These are phyloP conservation scores for Pleochaeta shiraiana DNA, from an alignment of 2,329 filamentous ascomycete genomes.

Conservation along the genomic window DNA sequence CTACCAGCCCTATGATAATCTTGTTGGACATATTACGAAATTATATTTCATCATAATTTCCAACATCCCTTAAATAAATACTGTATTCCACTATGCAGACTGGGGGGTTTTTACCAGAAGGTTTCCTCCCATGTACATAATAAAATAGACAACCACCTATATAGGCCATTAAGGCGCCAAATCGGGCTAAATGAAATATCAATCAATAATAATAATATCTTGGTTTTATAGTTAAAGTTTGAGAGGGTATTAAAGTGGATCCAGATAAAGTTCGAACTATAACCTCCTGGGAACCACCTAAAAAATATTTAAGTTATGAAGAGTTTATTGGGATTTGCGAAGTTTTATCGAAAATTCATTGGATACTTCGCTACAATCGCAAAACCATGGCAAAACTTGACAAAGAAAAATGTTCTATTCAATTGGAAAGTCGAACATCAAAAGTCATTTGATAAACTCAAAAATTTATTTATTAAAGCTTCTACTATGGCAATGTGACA, in stretches of 20 bases:
- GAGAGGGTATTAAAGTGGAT: neutral
- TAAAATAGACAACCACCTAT: too few species aligned
- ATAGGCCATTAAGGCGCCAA: neutral
- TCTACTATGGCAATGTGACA: neutral
- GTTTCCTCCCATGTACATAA: too few species aligned
- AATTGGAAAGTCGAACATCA: neutral
- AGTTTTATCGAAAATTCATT: neutral
- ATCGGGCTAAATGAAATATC: too few species aligned
- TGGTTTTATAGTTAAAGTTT: neutral
- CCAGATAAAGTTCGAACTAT: neutral
- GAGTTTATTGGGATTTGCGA: neutral
- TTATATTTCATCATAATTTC: too few species aligned
- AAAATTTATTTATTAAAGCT: neutral
- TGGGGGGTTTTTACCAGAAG: too few species aligned
- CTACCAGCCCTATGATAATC: too few species aligned
- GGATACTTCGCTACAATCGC: neutral
- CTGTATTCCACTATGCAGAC: too few species aligned
- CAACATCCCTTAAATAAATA: too few species aligned
- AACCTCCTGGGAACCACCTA: neutral
- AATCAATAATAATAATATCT: too few species aligned
- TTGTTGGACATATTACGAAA: too few species aligned
- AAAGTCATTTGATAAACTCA: neutral
- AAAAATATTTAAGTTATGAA: neutral
- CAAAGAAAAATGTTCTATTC: neutral
- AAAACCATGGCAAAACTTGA: neutral